Percentiles rank a stretch among this genome's conserved stretches.
Conservation (phyloP, 1,139 yeast species). For the Pichia cactophila region DNA sequence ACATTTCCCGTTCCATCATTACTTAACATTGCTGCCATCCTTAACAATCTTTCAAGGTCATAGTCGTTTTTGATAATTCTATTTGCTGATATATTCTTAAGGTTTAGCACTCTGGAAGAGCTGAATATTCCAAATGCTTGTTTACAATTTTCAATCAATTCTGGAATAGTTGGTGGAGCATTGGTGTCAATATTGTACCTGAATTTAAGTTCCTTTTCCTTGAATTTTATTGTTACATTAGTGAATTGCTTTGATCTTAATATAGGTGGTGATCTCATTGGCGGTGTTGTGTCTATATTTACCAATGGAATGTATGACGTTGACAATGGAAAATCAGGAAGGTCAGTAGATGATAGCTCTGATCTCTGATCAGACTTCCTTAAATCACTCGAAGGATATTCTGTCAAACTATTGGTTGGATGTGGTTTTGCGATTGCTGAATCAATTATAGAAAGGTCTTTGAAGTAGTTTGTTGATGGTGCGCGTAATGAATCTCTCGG, state of each 20-base stretch:
- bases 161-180: constrained; percentile 63
- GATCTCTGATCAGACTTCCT: not conserved
- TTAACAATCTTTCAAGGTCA: constrained; percentile 24
- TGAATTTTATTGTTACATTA: constrained; percentile 39
- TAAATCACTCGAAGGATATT: not conserved
- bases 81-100: constrained; percentile 20
- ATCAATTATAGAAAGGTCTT: constrained; percentile 13
- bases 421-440: constrained; percentile 14
- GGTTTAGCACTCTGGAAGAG: constrained; percentile 28
- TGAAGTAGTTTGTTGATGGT: constrained; percentile 1
- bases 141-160: constrained; percentile 62
- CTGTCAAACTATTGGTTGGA: not conserved
- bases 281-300: constrained; percentile 1
- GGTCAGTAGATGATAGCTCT: not conserved
- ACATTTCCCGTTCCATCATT: constrained; percentile 17
- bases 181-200: constrained; percentile 50
- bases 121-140: constrained; percentile 51
- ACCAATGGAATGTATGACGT: constrained; percentile 14
- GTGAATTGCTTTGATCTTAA: constrained; percentile 12
- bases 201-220: constrained; percentile 41
- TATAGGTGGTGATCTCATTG: constrained; percentile 14
- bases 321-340: constrained; percentile 15
- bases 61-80: constrained; percentile 21
- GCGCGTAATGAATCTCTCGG: not conserved
- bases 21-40: constrained; percentile 15